A percentile compares a stretch with the other conserved stretches of the same genome.
Conservation (phyloP, 768 basidiomycete species). For the Termitomyces heimii region DNA sequence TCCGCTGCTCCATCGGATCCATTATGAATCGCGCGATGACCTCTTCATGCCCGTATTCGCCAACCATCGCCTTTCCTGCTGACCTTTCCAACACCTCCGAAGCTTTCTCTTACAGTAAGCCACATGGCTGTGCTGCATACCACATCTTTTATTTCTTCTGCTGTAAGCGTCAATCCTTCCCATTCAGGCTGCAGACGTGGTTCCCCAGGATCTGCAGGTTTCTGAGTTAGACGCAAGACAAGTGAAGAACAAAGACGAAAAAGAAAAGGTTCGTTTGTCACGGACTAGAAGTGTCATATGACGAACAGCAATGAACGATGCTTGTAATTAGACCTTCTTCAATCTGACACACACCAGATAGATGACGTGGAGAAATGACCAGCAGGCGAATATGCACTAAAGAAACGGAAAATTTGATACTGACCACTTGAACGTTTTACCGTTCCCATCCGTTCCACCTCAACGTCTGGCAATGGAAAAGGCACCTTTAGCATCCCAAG, state of each 20-base stretch:
- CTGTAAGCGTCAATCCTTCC: constrained; percentile 58
- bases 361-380: too few species aligned
- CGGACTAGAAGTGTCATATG: background rate
- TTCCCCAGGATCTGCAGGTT: background rate
- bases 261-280: background rate
- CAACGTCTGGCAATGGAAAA: constrained; percentile 80
- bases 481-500: constrained; percentile 89
- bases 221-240: background rate
- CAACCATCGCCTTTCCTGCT: constrained; percentile 75
- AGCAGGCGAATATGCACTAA: background rate
- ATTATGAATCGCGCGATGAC: background rate
- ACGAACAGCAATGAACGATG: background rate
- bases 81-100: constrained; percentile 83
- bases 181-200: constrained; percentile 10
- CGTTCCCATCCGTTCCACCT: constrained; percentile 54
- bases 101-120: constrained; percentile 89
- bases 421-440: constrained; percentile 41
- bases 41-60: constrained; percentile 55
- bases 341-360: background rate
- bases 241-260: background rate
- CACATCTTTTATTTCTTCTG: constrained; percentile 92
- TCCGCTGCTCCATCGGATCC: background rate
- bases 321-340: background rate
- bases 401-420: constrained; percentile 16
- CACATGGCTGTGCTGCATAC: constrained; percentile 85